These are phyloP conservation scores for Cytidiella melzeri DNA, from an alignment of 768 basidiomycete species.

Conservation along the genomic window DNA sequence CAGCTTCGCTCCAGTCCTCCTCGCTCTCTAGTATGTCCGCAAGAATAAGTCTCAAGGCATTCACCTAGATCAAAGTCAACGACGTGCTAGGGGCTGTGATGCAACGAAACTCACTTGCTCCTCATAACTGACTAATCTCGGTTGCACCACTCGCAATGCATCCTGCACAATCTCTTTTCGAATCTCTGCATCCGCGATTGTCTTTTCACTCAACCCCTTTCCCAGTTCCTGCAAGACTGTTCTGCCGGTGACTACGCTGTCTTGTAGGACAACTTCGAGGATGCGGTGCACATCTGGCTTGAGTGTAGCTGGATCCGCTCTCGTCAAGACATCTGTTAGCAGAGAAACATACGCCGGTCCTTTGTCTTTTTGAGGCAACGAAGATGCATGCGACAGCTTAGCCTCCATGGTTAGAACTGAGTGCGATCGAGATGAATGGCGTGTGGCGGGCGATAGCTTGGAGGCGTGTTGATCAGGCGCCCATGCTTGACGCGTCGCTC, in stretches of 20 bases:
- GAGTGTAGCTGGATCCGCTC: constrained; percentile 38
- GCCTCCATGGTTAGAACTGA: constrained; percentile 44
- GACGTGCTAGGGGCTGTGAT: not conserved
- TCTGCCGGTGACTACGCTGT: constrained; percentile 78
- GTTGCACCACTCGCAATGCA: constrained; percentile 63
- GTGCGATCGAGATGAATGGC: not conserved
- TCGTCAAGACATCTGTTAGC: constrained; percentile 58
- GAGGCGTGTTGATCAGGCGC: too few species aligned
- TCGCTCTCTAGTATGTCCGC: constrained; percentile 84
- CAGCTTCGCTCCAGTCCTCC: constrained; percentile 93
- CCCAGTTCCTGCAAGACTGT: constrained; percentile 85
- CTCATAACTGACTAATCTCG: constrained; percentile 86
- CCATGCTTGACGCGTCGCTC: not conserved
- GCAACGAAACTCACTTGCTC: constrained; percentile 80
- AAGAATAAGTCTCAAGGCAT: constrained; percentile 79
- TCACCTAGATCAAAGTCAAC: constrained; percentile 49
- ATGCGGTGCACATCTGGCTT: constrained; percentile 59
- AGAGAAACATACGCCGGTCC: constrained; percentile 67
- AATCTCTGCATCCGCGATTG: constrained; percentile 46
- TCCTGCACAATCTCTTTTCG: constrained; percentile 73
- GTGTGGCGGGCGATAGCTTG: not conserved
- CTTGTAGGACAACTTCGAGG: constrained; percentile 78
- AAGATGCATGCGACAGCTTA: constrained; percentile 54
- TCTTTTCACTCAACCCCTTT: constrained; percentile 52
- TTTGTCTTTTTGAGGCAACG: constrained; percentile 80